Percentiles rank a stretch among this genome's conserved stretches.
Evolutionary conservation across 768 basidiomycete species (phyloP).

Genomic region (Rhizopogon rudus): DNA sequence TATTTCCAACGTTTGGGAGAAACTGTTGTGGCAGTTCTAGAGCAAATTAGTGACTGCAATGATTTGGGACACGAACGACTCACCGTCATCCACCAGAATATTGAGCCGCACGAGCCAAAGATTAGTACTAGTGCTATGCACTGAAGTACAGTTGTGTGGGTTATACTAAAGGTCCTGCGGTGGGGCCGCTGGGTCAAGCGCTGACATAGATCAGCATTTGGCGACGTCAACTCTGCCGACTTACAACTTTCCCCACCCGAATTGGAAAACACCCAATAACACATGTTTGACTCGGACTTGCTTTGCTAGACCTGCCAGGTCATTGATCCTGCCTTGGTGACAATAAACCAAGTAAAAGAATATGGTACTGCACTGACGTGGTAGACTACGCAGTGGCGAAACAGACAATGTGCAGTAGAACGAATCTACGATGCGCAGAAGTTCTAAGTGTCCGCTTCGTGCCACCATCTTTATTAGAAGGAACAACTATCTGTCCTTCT

Average conservation of each 20-base stretch:
- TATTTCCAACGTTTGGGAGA: neutral
- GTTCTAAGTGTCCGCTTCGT: too few species aligned
- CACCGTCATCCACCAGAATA: neutral
- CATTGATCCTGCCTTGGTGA: too few species aligned
- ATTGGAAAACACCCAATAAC: neutral
- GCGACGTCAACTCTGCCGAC: too few species aligned
- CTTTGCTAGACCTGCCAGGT: too few species aligned
- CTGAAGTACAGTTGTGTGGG: neutral
- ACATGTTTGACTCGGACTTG: neutral
- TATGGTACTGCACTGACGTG: too few species aligned
- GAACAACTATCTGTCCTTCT: too few species aligned
- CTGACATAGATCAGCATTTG: neutral
- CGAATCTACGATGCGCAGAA: too few species aligned
- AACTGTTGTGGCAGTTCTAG: neutral
- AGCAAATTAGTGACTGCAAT: neutral
- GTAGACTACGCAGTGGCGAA: too few species aligned
- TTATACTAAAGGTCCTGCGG: neutral
- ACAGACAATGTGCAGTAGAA: too few species aligned
- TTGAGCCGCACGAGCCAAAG: neutral
- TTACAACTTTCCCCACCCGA: neutral
- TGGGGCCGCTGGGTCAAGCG: neutral
- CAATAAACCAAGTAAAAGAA: too few species aligned
- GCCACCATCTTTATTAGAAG: too few species aligned
- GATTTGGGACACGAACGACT: neutral
- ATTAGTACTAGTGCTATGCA: neutral